Evolutionary conservation across 306 rosid genomes (phyloP).

Genomic region (Prunus fruticosa): DNA sequence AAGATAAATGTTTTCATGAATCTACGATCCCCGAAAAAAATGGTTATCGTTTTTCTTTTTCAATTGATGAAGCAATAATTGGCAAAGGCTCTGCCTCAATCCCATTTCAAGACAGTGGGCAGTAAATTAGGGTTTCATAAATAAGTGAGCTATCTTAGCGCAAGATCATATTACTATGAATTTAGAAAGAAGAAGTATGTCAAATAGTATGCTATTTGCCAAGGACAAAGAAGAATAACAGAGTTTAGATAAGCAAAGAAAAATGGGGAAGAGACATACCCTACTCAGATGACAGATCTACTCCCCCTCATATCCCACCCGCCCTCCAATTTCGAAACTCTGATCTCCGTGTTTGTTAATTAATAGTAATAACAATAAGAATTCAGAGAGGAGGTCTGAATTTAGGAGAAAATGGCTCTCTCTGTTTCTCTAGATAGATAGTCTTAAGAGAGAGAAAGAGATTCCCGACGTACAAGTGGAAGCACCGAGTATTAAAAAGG

Average conservation of each 20-base stretch:
- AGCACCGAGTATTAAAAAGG: not conserved
- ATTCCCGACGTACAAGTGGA: not conserved
- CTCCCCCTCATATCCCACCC: not conserved
- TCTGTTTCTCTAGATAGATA: not conserved
- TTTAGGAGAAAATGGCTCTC: not conserved
- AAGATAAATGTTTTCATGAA: not conserved
- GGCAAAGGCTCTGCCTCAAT: not conserved
- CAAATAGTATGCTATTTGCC: not conserved
- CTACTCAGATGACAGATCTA: slow-evolving; percentile 5
- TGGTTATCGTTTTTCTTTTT: not conserved
- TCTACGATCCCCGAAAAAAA: not conserved
- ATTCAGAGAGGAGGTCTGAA: not conserved
- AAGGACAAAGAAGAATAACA: not conserved
- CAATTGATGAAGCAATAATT: not conserved
- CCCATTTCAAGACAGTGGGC: not conserved
- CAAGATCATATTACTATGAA: not conserved
- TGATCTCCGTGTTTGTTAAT: not conserved
- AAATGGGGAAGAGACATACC: not conserved
- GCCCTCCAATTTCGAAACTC: not conserved
- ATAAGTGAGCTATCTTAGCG: not conserved
- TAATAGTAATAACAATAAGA: not conserved
- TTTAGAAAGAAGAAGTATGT: not conserved
- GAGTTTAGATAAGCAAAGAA: not conserved
- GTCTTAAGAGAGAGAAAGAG: not conserved
- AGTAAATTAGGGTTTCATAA: slow-evolving; percentile 2